Conservation (phyloP, 2,329 filamentous ascomycete genomes). For the Pseudonectria foliicola region DNA sequence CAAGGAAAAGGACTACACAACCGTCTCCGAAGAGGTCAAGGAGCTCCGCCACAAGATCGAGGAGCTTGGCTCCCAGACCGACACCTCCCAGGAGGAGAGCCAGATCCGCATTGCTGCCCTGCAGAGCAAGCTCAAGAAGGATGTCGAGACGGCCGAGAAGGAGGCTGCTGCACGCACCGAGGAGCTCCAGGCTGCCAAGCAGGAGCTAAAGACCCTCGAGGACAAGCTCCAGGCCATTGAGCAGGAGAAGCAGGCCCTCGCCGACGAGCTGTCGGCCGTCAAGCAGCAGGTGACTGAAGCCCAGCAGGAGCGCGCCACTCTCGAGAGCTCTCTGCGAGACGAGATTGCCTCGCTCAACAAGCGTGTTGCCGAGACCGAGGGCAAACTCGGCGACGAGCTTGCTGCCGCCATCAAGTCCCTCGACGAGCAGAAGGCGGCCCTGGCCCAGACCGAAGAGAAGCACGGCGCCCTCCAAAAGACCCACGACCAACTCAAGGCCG, state of each 20-base stretch:
- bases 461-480: conserved; percentile 18
- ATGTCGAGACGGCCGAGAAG: conserved; percentile 18
- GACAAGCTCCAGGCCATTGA: conserved; percentile 21
- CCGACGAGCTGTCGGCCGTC: conserved; percentile 26
- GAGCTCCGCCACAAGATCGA: conserved; percentile 32
- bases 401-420: conserved; percentile 20
- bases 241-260: conserved; percentile 23
- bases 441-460: conserved; percentile 22
- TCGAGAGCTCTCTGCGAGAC: conserved; percentile 25
- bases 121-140: conserved; percentile 27
- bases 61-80: conserved; percentile 25
- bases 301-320: conserved; percentile 27
- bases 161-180: conserved; percentile 10
- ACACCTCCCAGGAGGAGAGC: conserved; percentile 24
- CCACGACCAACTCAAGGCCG: conserved; percentile 21
- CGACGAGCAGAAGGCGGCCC: conserved; percentile 20
- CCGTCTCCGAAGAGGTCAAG: conserved; percentile 29
- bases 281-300: conserved; percentile 28
- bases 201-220: conserved; percentile 15
- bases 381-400: conserved; percentile 26
- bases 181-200: conserved; percentile 20
- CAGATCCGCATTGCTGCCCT: conserved; percentile 28
- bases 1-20: conserved; percentile 31
- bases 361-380: conserved; percentile 26
- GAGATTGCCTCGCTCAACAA: conserved; percentile 27